Base-by-base conservation (phyloP, 306 rosid species). In the Fragaria vesca region DNA sequence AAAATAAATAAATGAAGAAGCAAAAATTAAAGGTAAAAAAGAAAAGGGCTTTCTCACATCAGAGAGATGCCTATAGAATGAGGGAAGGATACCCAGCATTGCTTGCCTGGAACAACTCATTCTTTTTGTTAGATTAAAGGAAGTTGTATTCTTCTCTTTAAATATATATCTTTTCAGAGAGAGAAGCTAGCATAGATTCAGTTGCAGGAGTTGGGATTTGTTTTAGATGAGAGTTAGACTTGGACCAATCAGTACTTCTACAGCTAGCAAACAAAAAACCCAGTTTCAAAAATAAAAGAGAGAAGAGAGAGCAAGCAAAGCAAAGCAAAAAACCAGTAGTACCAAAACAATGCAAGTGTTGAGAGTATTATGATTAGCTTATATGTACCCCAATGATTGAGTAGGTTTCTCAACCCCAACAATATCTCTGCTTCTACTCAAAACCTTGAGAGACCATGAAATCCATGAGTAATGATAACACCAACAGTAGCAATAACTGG, bases 31-130 rank as follows among this genome's bases (percentile, higher is more conserved):
- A 86, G 85, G 90, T 86, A 30, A 83, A 90, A 90, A 93, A 90
- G 86, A 61, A 61, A 73, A 87, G 83, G 92, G 87, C 91, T 93
- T 89, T 93, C 93, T 85, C 93, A 10, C 57, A 83, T 51, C 52
- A 77, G 94, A 93, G 94, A 72, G 93, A 93, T 93, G 93, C 98
- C 90, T 83, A 89, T 88, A 83, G 89, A 88, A 87, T 78, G 83
- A 76, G 75, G 81, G 46, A 83, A 85, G 75, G 83, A 83, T 83
- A 68, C 90, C 88, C 83, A 86, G 74, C 88, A 83, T 79, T 76
- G 81, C 89, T 79, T 85, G 85, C 89, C 89, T 89, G 89, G 72
- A 83, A 81, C 84, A 81, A 82, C 85, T 82, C 90, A 93, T 91
- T 91, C 94, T 80, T 84, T 91, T 88, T 89, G 91, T 87, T 82